A percentile compares a stretch with the other conserved stretches of the same genome.
phyloP scores from a whole-genome alignment of 768 basidiomycete species.

The Leucosporidium creatinivorum region DNA sequence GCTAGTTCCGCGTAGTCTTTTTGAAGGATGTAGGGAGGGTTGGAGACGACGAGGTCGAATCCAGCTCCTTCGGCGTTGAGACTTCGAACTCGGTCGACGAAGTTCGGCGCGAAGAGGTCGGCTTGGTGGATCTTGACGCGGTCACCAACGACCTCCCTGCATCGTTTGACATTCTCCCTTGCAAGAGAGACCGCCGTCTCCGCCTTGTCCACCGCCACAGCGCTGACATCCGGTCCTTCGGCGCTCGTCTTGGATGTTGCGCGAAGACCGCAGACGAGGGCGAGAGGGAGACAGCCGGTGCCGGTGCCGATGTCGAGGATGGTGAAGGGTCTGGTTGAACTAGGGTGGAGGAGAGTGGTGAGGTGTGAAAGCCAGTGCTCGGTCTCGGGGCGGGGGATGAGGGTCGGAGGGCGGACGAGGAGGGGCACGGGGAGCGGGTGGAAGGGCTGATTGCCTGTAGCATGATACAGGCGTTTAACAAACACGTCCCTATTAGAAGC shows the following conservation, averaged over 20 bases:
- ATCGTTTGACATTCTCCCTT: conserved; percentile 45
- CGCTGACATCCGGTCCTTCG: not conserved
- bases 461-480: not conserved
- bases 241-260: not conserved
- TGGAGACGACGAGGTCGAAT: conserved; percentile 72
- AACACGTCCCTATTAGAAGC: not conserved
- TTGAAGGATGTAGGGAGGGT: conserved; percentile 77
- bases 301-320: conserved; percentile 90
- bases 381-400: conserved; percentile 94
- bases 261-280: conserved; percentile 60
- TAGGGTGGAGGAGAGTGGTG: conserved; percentile 42
- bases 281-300: conserved; percentile 79
- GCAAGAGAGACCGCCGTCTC: conserved; percentile 53
- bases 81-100: conserved; percentile 4
- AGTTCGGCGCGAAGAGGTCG: conserved; percentile 34
- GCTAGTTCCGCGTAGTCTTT: conserved; percentile 59
- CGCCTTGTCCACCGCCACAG: conserved; percentile 55
- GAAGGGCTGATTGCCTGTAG: conserved; percentile 77
- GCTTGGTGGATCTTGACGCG: conserved; percentile 33
- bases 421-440: conserved; percentile 61
- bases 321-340: conserved; percentile 40
- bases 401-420: conserved; percentile 63
- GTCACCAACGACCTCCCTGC: not conserved
- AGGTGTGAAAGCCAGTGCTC: conserved; percentile 70
- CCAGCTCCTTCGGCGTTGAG: conserved; percentile 39